A percentile compares a stretch with the other conserved stretches of the same genome.
Evolutionary conservation across 331 rosid genomes (phyloP).

Genomic region (Cucumis variabilis): DNA sequence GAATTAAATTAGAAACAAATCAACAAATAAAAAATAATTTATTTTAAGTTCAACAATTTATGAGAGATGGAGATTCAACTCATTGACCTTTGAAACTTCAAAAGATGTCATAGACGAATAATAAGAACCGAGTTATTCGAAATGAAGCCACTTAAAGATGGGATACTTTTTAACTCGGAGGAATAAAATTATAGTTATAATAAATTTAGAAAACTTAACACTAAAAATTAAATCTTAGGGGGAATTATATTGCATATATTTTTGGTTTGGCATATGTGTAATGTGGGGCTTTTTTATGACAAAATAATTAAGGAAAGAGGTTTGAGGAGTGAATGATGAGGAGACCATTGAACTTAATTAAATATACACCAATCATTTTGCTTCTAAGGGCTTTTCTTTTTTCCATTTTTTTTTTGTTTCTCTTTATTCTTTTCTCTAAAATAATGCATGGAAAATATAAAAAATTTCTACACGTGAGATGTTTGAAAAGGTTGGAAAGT

Average conservation of each 20-base stretch:
- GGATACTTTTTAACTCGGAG: no score
- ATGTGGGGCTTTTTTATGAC: conserved; percentile 25
- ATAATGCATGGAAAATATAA: no score
- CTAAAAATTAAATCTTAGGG: neutral
- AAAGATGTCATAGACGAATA: no score
- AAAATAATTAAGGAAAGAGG: conserved; percentile 14
- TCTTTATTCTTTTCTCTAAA: no score
- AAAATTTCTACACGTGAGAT: neutral
- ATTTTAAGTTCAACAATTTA: no score
- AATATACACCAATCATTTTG: neutral
- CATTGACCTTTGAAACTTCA: no score
- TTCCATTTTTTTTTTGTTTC: neutral
- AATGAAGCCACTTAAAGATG: no score
- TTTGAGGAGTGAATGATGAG: conserved; percentile 13
- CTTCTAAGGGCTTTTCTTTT: no score
- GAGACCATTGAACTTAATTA: conserved; percentile 27
- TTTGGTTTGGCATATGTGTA: neutral
- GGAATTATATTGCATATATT: neutral
- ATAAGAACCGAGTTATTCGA: no score
- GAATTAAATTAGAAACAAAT: no score
- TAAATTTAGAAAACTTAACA: neutral
- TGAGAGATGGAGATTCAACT: no score
- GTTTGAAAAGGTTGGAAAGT: neutral
- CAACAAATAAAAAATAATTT: no score
- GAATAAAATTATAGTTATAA: neutral